A percentile compares a stretch with the other conserved stretches of the same genome.
Evolutionary conservation across 768 basidiomycete species (phyloP).

Genomic region (Clitopilus hobsonii): DNA sequence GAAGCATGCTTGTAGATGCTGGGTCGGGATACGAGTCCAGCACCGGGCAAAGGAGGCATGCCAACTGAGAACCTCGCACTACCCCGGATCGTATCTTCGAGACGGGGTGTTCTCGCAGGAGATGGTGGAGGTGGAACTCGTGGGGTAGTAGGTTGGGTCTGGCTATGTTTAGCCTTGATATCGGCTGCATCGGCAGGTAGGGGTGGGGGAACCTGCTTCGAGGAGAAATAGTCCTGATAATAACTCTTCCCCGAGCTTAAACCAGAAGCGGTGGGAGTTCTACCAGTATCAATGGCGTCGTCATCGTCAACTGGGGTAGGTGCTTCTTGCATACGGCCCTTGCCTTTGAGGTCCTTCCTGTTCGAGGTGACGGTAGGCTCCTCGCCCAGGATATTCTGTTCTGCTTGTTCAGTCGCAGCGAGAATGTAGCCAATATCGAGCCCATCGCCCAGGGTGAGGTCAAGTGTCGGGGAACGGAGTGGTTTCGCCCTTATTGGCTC

Average conservation of each 20-base stretch:
- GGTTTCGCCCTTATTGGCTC: not conserved
- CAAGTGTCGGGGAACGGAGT: constrained; percentile 1
- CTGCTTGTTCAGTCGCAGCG: not conserved
- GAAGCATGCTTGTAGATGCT: constrained; percentile 57
- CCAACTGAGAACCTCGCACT: not conserved
- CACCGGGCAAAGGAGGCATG: not conserved
- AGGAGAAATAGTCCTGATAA: constrained; percentile 5
- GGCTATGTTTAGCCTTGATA: constrained; percentile 1
- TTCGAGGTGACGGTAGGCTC: constrained; percentile 8
- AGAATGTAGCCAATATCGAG: not conserved
- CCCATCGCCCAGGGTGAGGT: not conserved
- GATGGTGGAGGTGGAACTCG: constrained; percentile 4
- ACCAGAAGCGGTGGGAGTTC: not conserved
- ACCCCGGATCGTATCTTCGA: constrained; percentile 10
- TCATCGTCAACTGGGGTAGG: constrained; percentile 1
- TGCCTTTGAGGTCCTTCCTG: constrained; percentile 17
- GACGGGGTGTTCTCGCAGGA: constrained; percentile 15
- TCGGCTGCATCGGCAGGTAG: not conserved
- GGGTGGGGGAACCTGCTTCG: not conserved
- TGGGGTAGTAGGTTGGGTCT: constrained; percentile 8
- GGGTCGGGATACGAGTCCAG: constrained; percentile 20
- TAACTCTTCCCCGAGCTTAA: not conserved
- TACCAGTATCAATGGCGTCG: not conserved
- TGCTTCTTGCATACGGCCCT: constrained; percentile 16
- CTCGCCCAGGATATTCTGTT: not conserved